These are phyloP conservation scores for Candida jianshihensis DNA, from an alignment of 805 yeast genomes.

Conservation along the genomic window DNA sequence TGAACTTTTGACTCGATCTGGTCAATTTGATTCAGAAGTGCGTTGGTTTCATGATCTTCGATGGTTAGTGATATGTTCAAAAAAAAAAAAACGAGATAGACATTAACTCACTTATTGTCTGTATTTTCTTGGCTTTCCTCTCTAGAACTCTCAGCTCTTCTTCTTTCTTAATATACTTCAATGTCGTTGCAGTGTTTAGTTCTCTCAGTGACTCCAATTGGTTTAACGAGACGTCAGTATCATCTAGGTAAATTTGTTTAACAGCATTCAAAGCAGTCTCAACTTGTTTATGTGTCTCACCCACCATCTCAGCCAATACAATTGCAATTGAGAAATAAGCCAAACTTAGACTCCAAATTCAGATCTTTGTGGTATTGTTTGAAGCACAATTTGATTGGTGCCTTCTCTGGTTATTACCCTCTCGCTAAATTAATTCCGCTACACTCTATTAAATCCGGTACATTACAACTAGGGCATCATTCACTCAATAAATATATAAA, in stretches of 20 bases:
- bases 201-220: slow-evolving; percentile 46
- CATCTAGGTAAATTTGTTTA: slow-evolving; percentile 29
- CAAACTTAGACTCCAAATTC: no score
- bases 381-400: no score
- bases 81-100: slow-evolving; percentile 1
- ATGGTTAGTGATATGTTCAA: neutral
- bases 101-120: slow-evolving; percentile 12
- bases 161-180: slow-evolving; percentile 43
- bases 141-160: slow-evolving; percentile 28
- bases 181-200: slow-evolving; percentile 50
- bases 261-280: slow-evolving; percentile 25
- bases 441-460: no score
- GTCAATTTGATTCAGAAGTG: slow-evolving; percentile 5
- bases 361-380: no score
- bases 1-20: slow-evolving; percentile 11
- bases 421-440: no score
- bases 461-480: no score
- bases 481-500: no score
- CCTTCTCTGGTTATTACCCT: no score
- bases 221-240: slow-evolving; percentile 29
- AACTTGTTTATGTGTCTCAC: slow-evolving; percentile 13
- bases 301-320: slow-evolving; percentile 4
- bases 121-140: slow-evolving; percentile 14
- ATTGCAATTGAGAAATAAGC: neutral
- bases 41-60: slow-evolving; percentile 24